Evolutionary conservation across 1,284 basidiomycete species (phyloP).

Genomic region (Phellinidium pouzarii): DNA sequence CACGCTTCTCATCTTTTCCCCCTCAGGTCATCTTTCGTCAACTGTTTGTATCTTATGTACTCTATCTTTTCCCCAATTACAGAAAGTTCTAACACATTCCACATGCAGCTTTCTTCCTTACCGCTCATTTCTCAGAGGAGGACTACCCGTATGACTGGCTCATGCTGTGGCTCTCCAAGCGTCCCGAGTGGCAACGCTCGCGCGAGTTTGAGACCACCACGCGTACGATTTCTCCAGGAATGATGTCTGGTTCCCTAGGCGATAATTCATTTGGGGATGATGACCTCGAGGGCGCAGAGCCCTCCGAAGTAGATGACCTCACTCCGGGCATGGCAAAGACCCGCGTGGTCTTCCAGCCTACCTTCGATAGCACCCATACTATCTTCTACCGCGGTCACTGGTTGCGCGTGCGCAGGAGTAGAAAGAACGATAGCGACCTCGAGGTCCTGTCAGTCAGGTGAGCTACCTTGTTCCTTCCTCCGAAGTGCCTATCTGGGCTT

Average conservation of each 20-base stretch:
- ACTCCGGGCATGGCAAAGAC: slow-evolving; percentile 62
- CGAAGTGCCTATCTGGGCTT: slow-evolving; percentile 7
- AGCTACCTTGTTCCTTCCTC: slow-evolving; percentile 15
- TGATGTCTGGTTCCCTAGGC: slow-evolving; percentile 39
- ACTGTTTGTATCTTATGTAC: slow-evolving; percentile 48
- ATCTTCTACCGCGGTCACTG: slow-evolving; percentile 78
- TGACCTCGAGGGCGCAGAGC: slow-evolving; percentile 43
- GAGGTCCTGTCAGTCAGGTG: slow-evolving; percentile 72
- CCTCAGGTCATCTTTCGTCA: slow-evolving; percentile 69
- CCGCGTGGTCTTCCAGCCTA: slow-evolving; percentile 77
- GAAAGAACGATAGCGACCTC: slow-evolving; percentile 58
- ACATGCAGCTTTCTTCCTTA: slow-evolving; percentile 70
- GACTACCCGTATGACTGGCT: slow-evolving; percentile 72
- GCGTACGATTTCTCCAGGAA: slow-evolving; percentile 48
- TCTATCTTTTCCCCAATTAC: slow-evolving; percentile 16
- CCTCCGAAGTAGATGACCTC: slow-evolving; percentile 36
- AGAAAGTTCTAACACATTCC: slow-evolving; percentile 8
- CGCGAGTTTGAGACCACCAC: slow-evolving; percentile 82
- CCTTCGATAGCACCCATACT: slow-evolving; percentile 75
- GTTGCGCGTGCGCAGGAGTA: slow-evolving; percentile 62
- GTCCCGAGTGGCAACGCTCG: slow-evolving; percentile 75
- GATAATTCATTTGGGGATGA: slow-evolving; percentile 61
- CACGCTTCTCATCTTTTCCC: slow-evolving; percentile 15
- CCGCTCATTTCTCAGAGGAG: slow-evolving; percentile 78
- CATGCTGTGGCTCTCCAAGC: slow-evolving; percentile 26